Conservation (phyloP, 148 eudicot genomes). For the Silene conica region DNA sequence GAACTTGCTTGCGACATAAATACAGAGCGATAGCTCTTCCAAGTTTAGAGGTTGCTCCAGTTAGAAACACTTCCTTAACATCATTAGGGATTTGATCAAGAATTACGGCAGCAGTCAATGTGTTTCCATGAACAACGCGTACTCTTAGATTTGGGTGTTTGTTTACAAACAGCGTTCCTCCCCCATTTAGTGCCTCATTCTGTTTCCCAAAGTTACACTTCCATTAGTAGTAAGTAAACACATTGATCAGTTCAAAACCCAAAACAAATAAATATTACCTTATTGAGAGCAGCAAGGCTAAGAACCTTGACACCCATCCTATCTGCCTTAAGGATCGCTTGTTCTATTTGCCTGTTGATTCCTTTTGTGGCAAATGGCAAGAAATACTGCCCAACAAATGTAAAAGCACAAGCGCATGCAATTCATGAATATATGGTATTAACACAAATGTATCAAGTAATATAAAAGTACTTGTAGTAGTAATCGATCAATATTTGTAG, state of each 20-base stretch:
- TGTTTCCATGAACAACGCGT: slow-evolving; percentile 74
- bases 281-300: slow-evolving; percentile 79
- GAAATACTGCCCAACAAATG: slow-evolving; percentile 50
- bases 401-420: neutral
- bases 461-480: too few relatives aligned
- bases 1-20: slow-evolving; percentile 43
- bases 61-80: slow-evolving; percentile 56
- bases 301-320: slow-evolving; percentile 71
- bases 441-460: too few relatives aligned
- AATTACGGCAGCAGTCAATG: slow-evolving; percentile 74
- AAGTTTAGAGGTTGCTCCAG: slow-evolving; percentile 79
- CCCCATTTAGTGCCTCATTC: slow-evolving; percentile 79
- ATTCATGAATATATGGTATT: neutral
- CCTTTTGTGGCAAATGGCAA: slow-evolving; percentile 75
- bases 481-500: too few relatives aligned
- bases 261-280: slow-evolving; percentile 43
- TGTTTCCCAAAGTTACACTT: slow-evolving; percentile 14
- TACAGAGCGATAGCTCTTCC: slow-evolving; percentile 83
- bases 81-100: slow-evolving; percentile 47
- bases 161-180: slow-evolving; percentile 66
- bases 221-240: too few relatives aligned
- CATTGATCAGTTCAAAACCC: too few relatives aligned
- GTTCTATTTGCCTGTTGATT: slow-evolving; percentile 65
- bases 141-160: slow-evolving; percentile 71
- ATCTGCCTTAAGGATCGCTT: slow-evolving; percentile 66